A percentile compares a stretch with the other conserved stretches of the same genome.
Evolutionary conservation across 805 yeast genomes (phyloP).

Genomic region (Candida loeiensis): DNA sequence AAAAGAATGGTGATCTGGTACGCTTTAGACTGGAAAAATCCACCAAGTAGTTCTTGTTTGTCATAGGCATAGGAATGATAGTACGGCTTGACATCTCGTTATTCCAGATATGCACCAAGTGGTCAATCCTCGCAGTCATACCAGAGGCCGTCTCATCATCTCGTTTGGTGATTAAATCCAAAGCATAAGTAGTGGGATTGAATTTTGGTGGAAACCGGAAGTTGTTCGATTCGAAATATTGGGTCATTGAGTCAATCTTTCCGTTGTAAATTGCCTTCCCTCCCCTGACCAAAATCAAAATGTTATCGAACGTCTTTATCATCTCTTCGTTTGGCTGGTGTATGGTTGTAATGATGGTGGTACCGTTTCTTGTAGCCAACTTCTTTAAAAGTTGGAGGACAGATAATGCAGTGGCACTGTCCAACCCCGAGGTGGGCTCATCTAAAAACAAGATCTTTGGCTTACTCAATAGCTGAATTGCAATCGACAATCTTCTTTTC

Average conservation of each 20-base stretch:
- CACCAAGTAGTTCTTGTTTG: conserved; percentile 19
- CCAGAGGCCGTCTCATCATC: conserved; percentile 23
- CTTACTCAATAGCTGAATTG: conserved; percentile 68
- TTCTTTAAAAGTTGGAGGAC: conserved; percentile 58
- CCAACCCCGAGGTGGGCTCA: conserved; percentile 89
- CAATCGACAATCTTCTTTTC: conserved; percentile 78
- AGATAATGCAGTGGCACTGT: conserved; percentile 70
- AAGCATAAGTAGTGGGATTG: conserved; percentile 70
- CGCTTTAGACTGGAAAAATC: conserved; percentile 42
- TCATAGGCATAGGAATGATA: conserved; percentile 9
- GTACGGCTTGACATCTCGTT: conserved; percentile 10
- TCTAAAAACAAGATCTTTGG: conserved; percentile 73
- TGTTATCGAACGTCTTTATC: conserved; percentile 61
- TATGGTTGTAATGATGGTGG: conserved; percentile 68
- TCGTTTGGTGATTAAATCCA: conserved; percentile 61
- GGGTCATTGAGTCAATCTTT: conserved; percentile 38
- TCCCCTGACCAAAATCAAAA: conserved; percentile 70
- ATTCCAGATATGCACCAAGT: conserved; percentile 29
- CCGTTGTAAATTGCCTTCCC: conserved; percentile 72
- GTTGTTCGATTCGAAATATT: conserved; percentile 48
- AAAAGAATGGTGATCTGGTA: conserved; percentile 21
- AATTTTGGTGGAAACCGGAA: conserved; percentile 55
- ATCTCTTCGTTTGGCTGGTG: conserved; percentile 79
- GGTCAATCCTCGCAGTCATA: conserved; percentile 20
- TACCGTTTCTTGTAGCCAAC: conserved; percentile 55